These are phyloP conservation scores for Singerocomus rubriflavus DNA, from an alignment of 1,284 basidiomycete species.

Conservation along the genomic window DNA sequence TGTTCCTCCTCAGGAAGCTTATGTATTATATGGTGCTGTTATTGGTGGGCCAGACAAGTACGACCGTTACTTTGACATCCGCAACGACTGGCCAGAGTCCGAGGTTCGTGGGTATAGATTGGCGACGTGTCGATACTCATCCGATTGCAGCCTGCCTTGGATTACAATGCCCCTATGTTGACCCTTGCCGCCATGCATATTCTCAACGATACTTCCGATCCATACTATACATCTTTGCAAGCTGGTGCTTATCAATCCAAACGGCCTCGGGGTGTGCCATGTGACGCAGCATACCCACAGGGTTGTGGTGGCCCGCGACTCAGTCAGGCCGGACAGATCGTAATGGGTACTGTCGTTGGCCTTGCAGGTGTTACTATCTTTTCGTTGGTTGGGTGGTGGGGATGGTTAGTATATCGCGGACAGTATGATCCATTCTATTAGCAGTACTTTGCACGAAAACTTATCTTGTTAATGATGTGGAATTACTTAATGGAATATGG, in stretches of 20 bases:
- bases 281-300: slow-evolving; percentile 64
- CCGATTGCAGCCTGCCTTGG: slow-evolving; percentile 58
- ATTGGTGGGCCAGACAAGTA: slow-evolving; percentile 81
- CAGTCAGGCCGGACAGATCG: slow-evolving; percentile 63
- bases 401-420: slow-evolving; percentile 31
- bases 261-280: slow-evolving; percentile 67
- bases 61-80: slow-evolving; percentile 80
- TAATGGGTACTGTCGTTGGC: slow-evolving; percentile 64
- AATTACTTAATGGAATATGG: neutral
- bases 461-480: neutral
- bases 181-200: slow-evolving; percentile 76
- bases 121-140: slow-evolving; percentile 16
- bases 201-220: slow-evolving; percentile 66
- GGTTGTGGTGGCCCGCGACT: slow-evolving; percentile 51
- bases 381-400: slow-evolving; percentile 44
- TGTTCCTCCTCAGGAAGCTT: slow-evolving; percentile 64
- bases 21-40: slow-evolving; percentile 84
- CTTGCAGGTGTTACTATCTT: slow-evolving; percentile 58
- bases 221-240: slow-evolving; percentile 70
- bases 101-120: slow-evolving; percentile 45
- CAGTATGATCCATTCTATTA: slow-evolving; percentile 27
- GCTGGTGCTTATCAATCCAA: slow-evolving; percentile 63
- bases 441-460: neutral
- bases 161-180: slow-evolving; percentile 85
- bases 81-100: slow-evolving; percentile 78